These are phyloP conservation scores for Zygoascus tannicola DNA, from an alignment of 805 yeast genomes.

Conservation along the genomic window DNA sequence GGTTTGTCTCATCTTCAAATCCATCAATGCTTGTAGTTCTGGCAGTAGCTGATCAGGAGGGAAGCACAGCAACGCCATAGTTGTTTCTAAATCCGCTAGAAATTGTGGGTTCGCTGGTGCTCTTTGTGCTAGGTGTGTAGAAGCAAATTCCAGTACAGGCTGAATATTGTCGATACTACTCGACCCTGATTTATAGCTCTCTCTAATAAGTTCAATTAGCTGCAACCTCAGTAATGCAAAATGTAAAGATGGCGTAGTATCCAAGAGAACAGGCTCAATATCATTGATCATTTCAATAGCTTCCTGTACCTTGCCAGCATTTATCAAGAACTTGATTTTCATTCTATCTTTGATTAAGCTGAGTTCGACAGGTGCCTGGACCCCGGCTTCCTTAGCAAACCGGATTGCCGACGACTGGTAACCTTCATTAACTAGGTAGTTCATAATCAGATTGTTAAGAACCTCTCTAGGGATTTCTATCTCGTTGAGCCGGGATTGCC, in stretches of 20 bases:
- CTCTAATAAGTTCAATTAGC: constrained; percentile 70
- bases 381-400: constrained; percentile 46
- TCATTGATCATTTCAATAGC: constrained; percentile 51
- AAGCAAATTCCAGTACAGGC: constrained; percentile 28
- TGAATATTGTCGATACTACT: constrained; percentile 13
- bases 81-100: constrained; percentile 64
- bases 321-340: constrained; percentile 43
- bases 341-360: constrained; percentile 45
- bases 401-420: constrained; percentile 56
- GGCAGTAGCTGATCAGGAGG: constrained; percentile 29
- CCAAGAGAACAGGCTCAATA: constrained; percentile 56
- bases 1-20: constrained; percentile 49
- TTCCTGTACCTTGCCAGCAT: constrained; percentile 49
- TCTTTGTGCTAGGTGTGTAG: constrained; percentile 43
- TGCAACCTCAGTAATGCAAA: constrained; percentile 65
- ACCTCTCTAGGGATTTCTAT: constrained; percentile 20
- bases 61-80: constrained; percentile 69
- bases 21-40: constrained; percentile 46
- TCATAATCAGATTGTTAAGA: constrained; percentile 49
- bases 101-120: constrained; percentile 45
- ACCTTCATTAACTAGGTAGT: constrained; percentile 71
- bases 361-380: constrained; percentile 32
- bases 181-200: constrained; percentile 31
- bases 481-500: constrained; percentile 22
- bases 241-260: constrained; percentile 53